Evolutionary conservation across 2,329 filamentous ascomycete genomes (phyloP), one percentile per base, ranked within the genome.

Genomic region (Diaporthe citriasiana): DNA sequence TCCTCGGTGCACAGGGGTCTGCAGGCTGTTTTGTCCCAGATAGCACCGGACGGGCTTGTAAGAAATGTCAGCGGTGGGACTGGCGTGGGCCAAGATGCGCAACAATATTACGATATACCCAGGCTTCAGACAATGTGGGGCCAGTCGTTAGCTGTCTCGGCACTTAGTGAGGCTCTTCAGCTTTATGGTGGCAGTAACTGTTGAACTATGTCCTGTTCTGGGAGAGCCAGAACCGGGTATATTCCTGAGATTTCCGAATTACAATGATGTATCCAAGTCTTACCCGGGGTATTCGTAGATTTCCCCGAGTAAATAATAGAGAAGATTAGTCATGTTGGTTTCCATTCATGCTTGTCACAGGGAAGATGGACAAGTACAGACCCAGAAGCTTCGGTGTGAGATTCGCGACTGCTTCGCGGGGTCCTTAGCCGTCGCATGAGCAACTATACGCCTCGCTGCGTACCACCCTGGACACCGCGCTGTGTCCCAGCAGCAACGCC

Each of bases 121-220:
- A 63, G n/a, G 38, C 19, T 63, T 3, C 59, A 63, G 19, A 45
- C 38, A 45, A 63, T 63, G 59, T 63, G 59, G 40, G 59, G 59
- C 19, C 59, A 63, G 17, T 38, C 42, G 8, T n/a, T 66, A 7
- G 42, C 42, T 35, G n/a, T 66, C 19, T 50, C 42, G 25, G 60
- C 60, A 12, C 45, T 66, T 0, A 66, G 60, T 15, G 60, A 66
- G 42, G 60, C 60, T 6, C 19, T 66, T 35, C 60, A 51, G 42
- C 27, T 66, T 15, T 35, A 66, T 38, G n/a, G 42, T 38, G 60
- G 13, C 1, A 13, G 25, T n/a, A 8, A 47, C 22, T 47, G 47
- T 15, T 35, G 22, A 8, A 65, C 27, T 45, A 7, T 22, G 40
- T 15, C 17, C n/a, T 42, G 8, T 6, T 42, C 13, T 42, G 13